phyloP scores from a whole-genome alignment of 2,329 filamentous ascomycete species.

The Clarireedia sp. region DNA sequence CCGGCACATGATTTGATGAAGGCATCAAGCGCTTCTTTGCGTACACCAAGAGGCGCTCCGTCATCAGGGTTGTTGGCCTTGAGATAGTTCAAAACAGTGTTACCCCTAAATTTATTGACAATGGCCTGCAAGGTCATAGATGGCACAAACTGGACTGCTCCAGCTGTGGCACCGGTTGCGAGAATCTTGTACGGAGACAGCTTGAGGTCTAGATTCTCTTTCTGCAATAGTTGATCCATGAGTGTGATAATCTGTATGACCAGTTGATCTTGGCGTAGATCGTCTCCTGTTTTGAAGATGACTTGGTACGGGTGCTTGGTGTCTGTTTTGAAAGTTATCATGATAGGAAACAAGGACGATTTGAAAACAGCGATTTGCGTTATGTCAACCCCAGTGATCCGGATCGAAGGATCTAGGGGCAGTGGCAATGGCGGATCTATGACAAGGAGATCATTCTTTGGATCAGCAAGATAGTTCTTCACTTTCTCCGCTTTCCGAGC shows the following conservation, averaged over 20 bases:
- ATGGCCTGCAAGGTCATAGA: slow-evolving; percentile 79
- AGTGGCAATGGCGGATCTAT: slow-evolving; percentile 84
- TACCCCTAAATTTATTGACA: slow-evolving; percentile 69
- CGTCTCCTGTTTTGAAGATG: slow-evolving; percentile 95
- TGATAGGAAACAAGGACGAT: slow-evolving; percentile 84
- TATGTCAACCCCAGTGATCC: slow-evolving; percentile 70
- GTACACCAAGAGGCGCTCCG: slow-evolving; percentile 71
- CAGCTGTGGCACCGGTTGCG: slow-evolving; percentile 81
- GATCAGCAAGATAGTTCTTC: slow-evolving; percentile 76
- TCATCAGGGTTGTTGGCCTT: slow-evolving; percentile 85
- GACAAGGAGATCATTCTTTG: slow-evolving; percentile 76
- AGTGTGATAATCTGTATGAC: slow-evolving; percentile 96
- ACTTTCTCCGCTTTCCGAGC: slow-evolving; percentile 74
- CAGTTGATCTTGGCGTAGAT: slow-evolving; percentile 91
- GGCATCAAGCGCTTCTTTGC: slow-evolving; percentile 87
- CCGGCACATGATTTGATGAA: slow-evolving; percentile 95
- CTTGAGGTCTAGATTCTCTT: slow-evolving; percentile 93
- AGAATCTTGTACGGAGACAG: slow-evolving; percentile 94
- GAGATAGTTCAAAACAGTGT: slow-evolving; percentile 72
- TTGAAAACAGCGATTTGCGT: slow-evolving; percentile 92
- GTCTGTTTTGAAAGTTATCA: slow-evolving; percentile 80
- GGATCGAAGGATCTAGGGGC: slow-evolving; percentile 76
- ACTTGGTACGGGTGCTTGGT: slow-evolving; percentile 76
- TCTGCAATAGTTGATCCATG: slow-evolving; percentile 92
- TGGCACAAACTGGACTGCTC: slow-evolving; percentile 87